Conservation (phyloP, 2,329 filamentous ascomycete species). For the Dactylellina haptotyla region DNA sequence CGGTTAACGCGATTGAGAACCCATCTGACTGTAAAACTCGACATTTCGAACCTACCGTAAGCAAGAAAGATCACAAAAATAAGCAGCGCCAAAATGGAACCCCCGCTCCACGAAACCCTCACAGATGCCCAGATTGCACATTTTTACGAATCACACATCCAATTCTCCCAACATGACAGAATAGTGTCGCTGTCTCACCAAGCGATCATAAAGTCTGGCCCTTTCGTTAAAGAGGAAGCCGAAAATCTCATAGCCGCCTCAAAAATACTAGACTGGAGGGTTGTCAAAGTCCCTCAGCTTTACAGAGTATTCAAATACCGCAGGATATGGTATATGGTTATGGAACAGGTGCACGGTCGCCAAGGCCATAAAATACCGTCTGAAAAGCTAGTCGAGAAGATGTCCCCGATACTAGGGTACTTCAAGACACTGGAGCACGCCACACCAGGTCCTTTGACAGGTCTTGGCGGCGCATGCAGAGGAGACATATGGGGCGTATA, state of each 20-base stretch:
- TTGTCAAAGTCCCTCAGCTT: slow-evolving; percentile 11
- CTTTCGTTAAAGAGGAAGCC: slow-evolving; percentile 3
- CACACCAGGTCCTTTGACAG: not conserved
- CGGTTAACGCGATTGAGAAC: too few relatives aligned
- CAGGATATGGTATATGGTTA: slow-evolving; percentile 4
- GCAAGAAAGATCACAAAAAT: not conserved
- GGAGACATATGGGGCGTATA: too few relatives aligned
- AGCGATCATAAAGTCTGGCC: slow-evolving; percentile 9
- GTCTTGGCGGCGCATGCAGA: not conserved
- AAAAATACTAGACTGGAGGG: not conserved
- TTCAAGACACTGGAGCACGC: slow-evolving; percentile 1
- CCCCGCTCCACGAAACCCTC: not conserved
- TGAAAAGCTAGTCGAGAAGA: not conserved
- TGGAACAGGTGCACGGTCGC: slow-evolving; percentile 4
- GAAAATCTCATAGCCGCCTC: not conserved
- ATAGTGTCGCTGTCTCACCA: not conserved
- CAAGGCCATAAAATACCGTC: not conserved
- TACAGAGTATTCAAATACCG: slow-evolving; percentile 5
- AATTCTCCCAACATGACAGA: not conserved
- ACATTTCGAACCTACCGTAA: too few relatives aligned
- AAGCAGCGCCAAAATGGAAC: not conserved
- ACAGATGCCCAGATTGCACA: not conserved
- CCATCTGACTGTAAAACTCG: too few relatives aligned
- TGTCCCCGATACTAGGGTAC: not conserved
- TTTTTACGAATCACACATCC: not conserved